phyloP scores from a whole-genome alignment of 768 basidiomycete genomes.

The Rhizopogon roseolus region DNA sequence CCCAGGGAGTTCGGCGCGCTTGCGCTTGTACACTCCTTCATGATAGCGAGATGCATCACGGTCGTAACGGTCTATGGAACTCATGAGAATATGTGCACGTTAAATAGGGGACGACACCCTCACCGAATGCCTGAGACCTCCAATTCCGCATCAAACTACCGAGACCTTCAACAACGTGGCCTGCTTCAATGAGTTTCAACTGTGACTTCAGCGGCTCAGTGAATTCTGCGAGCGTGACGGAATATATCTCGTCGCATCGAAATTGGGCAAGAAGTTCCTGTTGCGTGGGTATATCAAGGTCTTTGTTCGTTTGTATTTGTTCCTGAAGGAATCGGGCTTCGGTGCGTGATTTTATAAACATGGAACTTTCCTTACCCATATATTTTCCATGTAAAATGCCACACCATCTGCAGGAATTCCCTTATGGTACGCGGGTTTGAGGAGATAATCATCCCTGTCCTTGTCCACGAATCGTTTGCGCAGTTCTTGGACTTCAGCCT shows the following conservation, averaged over 20 bases:
- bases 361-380: constrained; percentile 69
- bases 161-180: constrained; percentile 80
- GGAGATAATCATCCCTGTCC: constrained; percentile 63
- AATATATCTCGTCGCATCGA: constrained; percentile 95
- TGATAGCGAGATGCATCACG: constrained; percentile 96
- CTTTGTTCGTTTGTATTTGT: constrained; percentile 97
- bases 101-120: constrained; percentile 30
- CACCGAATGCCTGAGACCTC: constrained; percentile 72
- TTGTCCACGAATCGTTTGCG: constrained; percentile 77
- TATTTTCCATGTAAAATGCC: constrained; percentile 93
- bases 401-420: constrained; percentile 97
- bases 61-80: constrained; percentile 75
- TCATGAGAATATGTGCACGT: constrained; percentile 25
- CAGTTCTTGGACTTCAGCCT: constrained; percentile 65
- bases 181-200: constrained; percentile 79
- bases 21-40: constrained; percentile 87
- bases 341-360: neutral
- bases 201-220: constrained; percentile 78
- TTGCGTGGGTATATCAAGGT: constrained; percentile 95
- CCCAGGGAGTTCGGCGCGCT: constrained; percentile 76
- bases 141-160: constrained; percentile 82
- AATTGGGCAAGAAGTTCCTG: constrained; percentile 98
- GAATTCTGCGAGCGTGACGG: constrained; percentile 76
- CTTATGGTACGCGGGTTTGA: constrained; percentile 94
- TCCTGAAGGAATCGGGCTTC: constrained; percentile 48